Evolutionary conservation across 306 rosid genomes (phyloP), one percentile per base, ranked within the genome.

Genomic region (Mimosa bimucronata): DNA sequence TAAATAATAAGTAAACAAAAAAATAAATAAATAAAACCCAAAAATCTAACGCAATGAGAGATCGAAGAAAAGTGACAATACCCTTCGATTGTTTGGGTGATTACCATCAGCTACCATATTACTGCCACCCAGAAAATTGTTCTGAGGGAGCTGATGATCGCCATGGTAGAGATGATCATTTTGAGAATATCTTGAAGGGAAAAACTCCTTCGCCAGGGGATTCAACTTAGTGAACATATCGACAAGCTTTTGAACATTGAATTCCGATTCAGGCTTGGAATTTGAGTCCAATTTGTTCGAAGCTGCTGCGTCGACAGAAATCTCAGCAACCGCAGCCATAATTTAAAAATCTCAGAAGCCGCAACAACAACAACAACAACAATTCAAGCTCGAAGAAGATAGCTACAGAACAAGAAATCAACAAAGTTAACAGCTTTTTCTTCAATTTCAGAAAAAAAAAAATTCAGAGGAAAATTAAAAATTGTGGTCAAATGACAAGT

Each of bases 271-370:
- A 34, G 90, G 55, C 48, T 76, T 81, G 50, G 87, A 26, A 37
- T 79, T 66, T 70, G 88, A 75, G 82, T 88, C 94, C 85, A 88
- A 74, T 77, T 81, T 86, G 71, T 80, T 85, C 80, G 71, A 79
- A 83, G 84, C 85, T 53, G 86, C 87, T 61, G 83, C 90, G 86
- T 87, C 94, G 66, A 76, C 78, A 76, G 89, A 79, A 71, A 86
- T 66, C 85, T 90, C 94, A 83, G 93, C 90, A 82, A 89, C 91
- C 83, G 91, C 94, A 74, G 94, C 97, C 97, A 92, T 92, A 58
- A 89, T 88, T 80, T 82, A 82, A 67, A 80, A 70, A 73, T 71
- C 80, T 6, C 77, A 26, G 44, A 46, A 65, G 18, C 9, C 67
- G 70, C 37, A 72, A 45, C 26, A 29, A 46, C 18, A 76, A 48